Percentiles rank a stretch among this genome's conserved stretches.
These are phyloP conservation scores for Hirschioporus abietinus DNA, from an alignment of 768 basidiomycete genomes.

Conservation along the genomic window DNA sequence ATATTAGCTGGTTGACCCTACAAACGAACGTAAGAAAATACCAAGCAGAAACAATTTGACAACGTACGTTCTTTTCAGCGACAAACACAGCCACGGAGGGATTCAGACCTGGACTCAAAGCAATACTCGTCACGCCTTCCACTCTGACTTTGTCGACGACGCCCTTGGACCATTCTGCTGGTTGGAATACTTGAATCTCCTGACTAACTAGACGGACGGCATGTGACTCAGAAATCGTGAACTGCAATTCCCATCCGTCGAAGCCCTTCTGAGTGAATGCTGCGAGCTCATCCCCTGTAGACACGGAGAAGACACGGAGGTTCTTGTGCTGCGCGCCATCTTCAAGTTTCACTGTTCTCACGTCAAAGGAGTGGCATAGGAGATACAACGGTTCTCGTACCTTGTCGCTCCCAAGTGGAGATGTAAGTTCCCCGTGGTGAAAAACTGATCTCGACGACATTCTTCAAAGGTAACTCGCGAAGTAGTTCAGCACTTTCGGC, in stretches of 20 bases:
- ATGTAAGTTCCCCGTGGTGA: constrained; percentile 92
- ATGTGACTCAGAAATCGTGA: constrained; percentile 84
- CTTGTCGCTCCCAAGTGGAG: constrained; percentile 92
- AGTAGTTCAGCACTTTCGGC: constrained; percentile 69
- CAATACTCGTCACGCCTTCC: constrained; percentile 74
- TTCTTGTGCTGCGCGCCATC: constrained; percentile 93
- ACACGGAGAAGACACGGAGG: constrained; percentile 82
- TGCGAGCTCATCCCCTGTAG: constrained; percentile 81
- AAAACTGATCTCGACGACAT: constrained; percentile 81
- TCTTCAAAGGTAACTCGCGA: constrained; percentile 67
- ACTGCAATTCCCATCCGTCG: constrained; percentile 90
- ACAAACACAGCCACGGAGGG: constrained; percentile 89
- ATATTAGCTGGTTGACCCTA: constrained; percentile 86
- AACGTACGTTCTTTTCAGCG: constrained; percentile 82
- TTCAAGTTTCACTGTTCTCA: constrained; percentile 65
- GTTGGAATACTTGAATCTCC: constrained; percentile 81
- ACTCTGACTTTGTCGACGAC: constrained; percentile 77
- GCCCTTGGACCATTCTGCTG: constrained; percentile 75
- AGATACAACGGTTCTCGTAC: constrained; percentile 29
- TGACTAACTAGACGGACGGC: constrained; percentile 74
- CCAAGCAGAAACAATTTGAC: neutral
- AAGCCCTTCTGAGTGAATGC: constrained; percentile 86
- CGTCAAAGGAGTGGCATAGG: neutral
- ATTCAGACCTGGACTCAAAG: constrained; percentile 79
- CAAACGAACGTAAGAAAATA: constrained; percentile 1